A percentile compares a stretch with the other conserved stretches of the same genome.
Conservation (phyloP, 108 stramenopile species). For the Cyclotella choctawhatcheeana region DNA sequence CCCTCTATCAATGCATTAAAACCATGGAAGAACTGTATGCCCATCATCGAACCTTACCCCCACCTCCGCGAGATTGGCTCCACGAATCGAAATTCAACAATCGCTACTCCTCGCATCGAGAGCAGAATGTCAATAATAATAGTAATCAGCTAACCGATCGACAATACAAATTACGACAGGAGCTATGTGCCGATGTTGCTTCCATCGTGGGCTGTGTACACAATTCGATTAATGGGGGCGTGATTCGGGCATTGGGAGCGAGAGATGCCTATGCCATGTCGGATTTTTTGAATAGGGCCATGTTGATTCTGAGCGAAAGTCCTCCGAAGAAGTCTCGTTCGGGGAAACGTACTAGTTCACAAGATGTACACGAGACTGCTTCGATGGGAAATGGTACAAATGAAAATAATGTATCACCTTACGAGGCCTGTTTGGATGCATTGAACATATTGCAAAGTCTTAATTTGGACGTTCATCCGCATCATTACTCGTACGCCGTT, state of each 20-base stretch:
- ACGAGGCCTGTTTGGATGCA: conserved; percentile 47
- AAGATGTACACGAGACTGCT: not conserved
- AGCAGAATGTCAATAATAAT: not conserved
- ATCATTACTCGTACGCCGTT: conserved; percentile 66
- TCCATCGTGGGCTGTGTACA: conserved; percentile 29
- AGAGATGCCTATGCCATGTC: conserved; percentile 31
- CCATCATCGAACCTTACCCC: conserved; percentile 24
- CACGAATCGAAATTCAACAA: conserved; percentile 18
- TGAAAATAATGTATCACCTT: conserved; percentile 16
- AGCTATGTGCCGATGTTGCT: conserved; percentile 23
- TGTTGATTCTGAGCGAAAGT: conserved; percentile 44
- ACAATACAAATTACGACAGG: conserved; percentile 2
- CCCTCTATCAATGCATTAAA: conserved; percentile 23
- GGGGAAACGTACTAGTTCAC: not conserved
- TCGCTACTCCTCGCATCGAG: too few relatives aligned
- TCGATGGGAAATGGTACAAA: not conserved
- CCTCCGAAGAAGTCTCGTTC: conserved; percentile 33
- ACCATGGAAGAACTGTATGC: conserved; percentile 30
- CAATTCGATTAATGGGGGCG: conserved; percentile 32
- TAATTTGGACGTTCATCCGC: conserved; percentile 62
- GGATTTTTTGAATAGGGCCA: conserved; percentile 33
- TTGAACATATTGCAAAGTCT: conserved; percentile 50
- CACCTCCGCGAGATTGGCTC: conserved; percentile 32
- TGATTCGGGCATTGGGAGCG: conserved; percentile 37
- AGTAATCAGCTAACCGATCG: not conserved